phyloP scores from a whole-genome alignment of 805 yeast species.

The Wickerhamiella siamensis region DNA sequence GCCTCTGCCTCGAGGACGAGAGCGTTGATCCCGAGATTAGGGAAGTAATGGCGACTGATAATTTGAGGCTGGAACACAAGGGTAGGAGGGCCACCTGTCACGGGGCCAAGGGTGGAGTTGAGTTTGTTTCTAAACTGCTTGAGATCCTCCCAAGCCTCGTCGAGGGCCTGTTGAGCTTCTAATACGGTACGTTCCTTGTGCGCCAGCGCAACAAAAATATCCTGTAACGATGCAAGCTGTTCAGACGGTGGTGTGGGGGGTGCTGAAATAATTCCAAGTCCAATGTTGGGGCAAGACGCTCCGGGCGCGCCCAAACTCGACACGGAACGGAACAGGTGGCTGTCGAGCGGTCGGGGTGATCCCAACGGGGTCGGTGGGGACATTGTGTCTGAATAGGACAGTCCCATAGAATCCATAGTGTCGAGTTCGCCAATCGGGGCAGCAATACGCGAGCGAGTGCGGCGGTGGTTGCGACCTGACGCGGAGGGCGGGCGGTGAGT shows the following conservation, averaged over 20 bases:
- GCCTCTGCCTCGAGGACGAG: conserved; percentile 8
- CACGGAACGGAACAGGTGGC: background rate
- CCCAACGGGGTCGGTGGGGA: background rate
- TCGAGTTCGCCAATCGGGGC: conserved; percentile 6
- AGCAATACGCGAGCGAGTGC: conserved; percentile 8
- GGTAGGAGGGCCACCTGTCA: conserved; percentile 7
- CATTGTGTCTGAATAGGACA: conserved; percentile 1
- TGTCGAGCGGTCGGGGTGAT: background rate
- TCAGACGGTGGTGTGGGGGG: conserved; percentile 4
- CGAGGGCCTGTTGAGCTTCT: conserved; percentile 22
- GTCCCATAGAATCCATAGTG: background rate
- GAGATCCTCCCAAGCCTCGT: conserved; percentile 20
- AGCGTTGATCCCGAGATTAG: conserved; percentile 15
- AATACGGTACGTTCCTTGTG: conserved; percentile 25
- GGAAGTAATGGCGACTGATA: conserved; percentile 9
- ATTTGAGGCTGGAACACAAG: conserved; percentile 12
- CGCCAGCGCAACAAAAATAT: conserved; percentile 22
- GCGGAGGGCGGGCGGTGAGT: background rate
- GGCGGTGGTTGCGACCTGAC: conserved; percentile 3
- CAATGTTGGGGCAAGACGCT: background rate
- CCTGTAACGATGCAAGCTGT: conserved; percentile 16
- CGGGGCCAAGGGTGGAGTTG: conserved; percentile 12
- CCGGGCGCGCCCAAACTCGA: background rate
- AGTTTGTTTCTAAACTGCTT: conserved; percentile 14
- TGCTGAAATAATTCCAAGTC: background rate